Evolutionary conservation across 1,139 yeast genomes (phyloP).

Genomic region (Candida mesenterica): DNA sequence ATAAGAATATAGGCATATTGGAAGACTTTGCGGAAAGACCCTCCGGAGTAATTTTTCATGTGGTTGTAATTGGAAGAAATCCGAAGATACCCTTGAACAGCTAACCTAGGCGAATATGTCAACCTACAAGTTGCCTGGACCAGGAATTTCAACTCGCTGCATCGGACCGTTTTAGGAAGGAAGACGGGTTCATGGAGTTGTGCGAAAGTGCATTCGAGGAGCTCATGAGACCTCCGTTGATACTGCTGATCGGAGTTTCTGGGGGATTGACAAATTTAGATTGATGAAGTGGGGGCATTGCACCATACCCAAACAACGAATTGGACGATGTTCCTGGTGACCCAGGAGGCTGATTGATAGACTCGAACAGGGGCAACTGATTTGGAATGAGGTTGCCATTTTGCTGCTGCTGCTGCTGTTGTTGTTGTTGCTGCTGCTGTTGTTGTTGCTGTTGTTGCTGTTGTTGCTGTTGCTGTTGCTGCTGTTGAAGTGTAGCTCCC

Average conservation of each 20-base stretch:
- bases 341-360: background rate
- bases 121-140: too few species aligned
- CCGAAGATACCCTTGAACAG: too few species aligned
- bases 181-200: constrained; percentile 1
- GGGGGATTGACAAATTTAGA: background rate
- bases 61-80: too few species aligned
- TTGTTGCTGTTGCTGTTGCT: background rate
- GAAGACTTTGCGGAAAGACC: background rate
- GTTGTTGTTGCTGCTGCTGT: background rate
- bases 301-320: background rate
- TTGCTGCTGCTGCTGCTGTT: background rate
- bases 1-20: background rate
- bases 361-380: background rate
- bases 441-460: background rate
- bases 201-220: background rate
- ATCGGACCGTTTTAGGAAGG: constrained; percentile 1
- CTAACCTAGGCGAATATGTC: too few species aligned
- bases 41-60: too few species aligned
- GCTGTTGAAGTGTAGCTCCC: background rate
- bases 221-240: background rate
- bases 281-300: constrained; percentile 2
- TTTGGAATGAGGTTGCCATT: background rate
- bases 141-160: constrained; percentile 1
- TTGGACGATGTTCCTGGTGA: background rate
- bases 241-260: background rate